Evolutionary conservation across 139 green algal species (phyloP).

Genomic region (Chlorella vulgaris): DNA sequence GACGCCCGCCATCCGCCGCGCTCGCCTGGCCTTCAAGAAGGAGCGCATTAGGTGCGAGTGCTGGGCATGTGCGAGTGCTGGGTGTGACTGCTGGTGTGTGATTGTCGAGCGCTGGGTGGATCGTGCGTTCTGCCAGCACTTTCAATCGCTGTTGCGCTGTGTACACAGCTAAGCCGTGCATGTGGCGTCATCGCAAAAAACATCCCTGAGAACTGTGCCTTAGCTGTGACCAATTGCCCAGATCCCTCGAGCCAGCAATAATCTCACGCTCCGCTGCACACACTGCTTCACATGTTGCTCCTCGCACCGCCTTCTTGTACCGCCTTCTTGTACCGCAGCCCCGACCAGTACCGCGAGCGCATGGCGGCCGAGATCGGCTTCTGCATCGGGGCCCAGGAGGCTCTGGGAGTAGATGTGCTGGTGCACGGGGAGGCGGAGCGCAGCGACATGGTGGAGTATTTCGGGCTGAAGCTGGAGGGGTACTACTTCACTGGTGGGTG

Average conservation of each 20-base stretch:
- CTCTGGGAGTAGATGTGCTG: slow-evolving; percentile 86
- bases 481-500: slow-evolving; percentile 70
- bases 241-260: too few species aligned
- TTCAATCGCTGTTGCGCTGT: too few species aligned
- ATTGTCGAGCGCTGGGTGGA: too few species aligned
- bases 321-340: too few species aligned
- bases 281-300: too few species aligned
- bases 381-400: slow-evolving; percentile 63
- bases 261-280: too few species aligned
- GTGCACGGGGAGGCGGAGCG: slow-evolving; percentile 92
- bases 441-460: slow-evolving; percentile 84
- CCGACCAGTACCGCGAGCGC: slow-evolving; percentile 65
- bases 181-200: too few species aligned
- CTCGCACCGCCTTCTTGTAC: too few species aligned
- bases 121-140: too few species aligned
- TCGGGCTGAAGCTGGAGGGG: slow-evolving; percentile 83
- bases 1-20: slow-evolving; percentile 72
- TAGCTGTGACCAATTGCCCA: too few species aligned
- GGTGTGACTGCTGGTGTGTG: background rate
- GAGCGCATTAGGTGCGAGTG: slow-evolving; percentile 52
- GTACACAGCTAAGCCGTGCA: too few species aligned
- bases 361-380: slow-evolving; percentile 71
- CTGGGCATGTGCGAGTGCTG: background rate
- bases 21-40: slow-evolving; percentile 65
- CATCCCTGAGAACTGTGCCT: too few species aligned